These are phyloP conservation scores for Barbarea vulgaris DNA, from an alignment of 345 rosid species.

Conservation along the genomic window DNA sequence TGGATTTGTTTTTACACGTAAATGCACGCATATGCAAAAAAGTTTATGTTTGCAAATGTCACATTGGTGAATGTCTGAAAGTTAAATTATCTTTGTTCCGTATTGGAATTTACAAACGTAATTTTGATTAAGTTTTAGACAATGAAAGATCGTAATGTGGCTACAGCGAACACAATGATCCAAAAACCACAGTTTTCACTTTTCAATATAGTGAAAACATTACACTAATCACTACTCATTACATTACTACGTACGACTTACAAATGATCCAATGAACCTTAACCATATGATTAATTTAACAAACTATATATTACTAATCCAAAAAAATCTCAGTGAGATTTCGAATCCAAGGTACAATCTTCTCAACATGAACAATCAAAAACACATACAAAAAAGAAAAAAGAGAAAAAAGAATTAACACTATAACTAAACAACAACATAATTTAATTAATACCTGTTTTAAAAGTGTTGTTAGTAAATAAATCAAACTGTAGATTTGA, in stretches of 20 bases:
- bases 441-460: neutral
- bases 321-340: too few relatives aligned
- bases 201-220: too few relatives aligned
- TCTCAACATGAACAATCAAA: conserved; percentile 9
- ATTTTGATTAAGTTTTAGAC: neutral
- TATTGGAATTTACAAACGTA: neutral
- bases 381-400: neutral
- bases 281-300: neutral
- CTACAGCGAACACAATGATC: neutral
- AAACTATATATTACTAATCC: conserved; percentile 11
- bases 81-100: neutral
- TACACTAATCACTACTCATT: neutral
- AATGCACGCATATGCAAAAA: neutral
- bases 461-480: conserved; percentile 29
- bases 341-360: too few relatives aligned
- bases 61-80: neutral
- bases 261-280: neutral
- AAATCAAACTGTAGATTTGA: conserved; percentile 48
- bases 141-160: neutral
- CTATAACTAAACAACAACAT: conserved; percentile 21
- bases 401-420: neutral
- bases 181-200: too few relatives aligned
- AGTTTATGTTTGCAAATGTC: neutral
- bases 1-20: neutral
- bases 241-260: neutral